Evolutionary conservation across 768 basidiomycete genomes (phyloP).

Genomic region (Agrocybe praecox): DNA sequence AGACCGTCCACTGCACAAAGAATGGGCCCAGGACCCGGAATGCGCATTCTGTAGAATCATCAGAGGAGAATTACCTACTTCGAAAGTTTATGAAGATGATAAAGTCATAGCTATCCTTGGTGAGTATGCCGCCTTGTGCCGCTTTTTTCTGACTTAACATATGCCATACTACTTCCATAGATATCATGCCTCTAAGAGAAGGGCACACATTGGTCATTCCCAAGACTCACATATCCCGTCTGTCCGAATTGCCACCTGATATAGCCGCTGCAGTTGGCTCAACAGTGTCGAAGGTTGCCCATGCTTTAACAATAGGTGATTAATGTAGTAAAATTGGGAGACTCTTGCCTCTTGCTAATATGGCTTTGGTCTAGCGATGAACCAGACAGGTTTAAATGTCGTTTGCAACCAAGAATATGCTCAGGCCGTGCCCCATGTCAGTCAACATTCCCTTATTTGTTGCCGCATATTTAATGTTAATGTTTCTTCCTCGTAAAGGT

Average conservation of each 20-base stretch:
- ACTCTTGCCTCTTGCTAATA: not conserved
- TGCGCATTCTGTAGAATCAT: conserved; percentile 74
- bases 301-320: conserved; percentile 64
- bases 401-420: conserved; percentile 85
- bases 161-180: conserved; percentile 28
- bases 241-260: conserved; percentile 67
- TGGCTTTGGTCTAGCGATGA: conserved; percentile 42
- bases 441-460: conserved; percentile 17
- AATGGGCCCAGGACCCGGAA: conserved; percentile 50
- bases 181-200: conserved; percentile 66
- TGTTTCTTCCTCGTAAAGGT: conserved; percentile 42
- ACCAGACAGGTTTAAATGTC: conserved; percentile 71
- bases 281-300: conserved; percentile 61
- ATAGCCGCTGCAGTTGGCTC: conserved; percentile 60
- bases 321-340: not conserved
- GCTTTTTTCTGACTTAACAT: not conserved
- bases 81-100: conserved; percentile 62
- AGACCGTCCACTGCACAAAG: conserved; percentile 41
- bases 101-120: conserved; percentile 68
- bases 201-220: conserved; percentile 77
- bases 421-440: conserved; percentile 76
- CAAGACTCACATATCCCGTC: conserved; percentile 58
- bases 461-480: not conserved
- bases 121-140: conserved; percentile 18
- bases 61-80: conserved; percentile 45